Conservation (phyloP, 176 grass and related monocot genomes). For the Saccharum spontaneum region DNA sequence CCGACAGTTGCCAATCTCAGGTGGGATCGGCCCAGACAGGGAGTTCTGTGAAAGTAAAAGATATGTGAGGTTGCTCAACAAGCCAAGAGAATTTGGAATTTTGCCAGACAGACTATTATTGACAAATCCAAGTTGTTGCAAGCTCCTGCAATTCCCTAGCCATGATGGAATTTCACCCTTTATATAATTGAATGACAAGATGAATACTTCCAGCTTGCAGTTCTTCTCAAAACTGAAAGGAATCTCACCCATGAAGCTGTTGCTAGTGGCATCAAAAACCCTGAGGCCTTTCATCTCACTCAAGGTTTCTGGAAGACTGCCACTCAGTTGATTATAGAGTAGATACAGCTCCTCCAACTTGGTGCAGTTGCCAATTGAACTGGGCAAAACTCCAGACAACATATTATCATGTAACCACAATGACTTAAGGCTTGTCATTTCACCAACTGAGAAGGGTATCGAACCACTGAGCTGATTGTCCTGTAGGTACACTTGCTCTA, state of each 20-base stretch:
- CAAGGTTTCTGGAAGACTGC: slow-evolving; percentile 56
- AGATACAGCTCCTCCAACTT: slow-evolving; percentile 62
- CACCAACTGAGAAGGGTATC: slow-evolving; percentile 41
- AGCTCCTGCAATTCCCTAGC: slow-evolving; percentile 61
- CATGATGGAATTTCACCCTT: slow-evolving; percentile 49
- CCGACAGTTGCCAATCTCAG: slow-evolving; percentile 55
- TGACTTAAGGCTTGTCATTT: slow-evolving; percentile 34
- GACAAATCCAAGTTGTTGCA: slow-evolving; percentile 40
- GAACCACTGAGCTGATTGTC: slow-evolving; percentile 53
- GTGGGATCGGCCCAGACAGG: slow-evolving; percentile 62
- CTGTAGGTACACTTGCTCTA: slow-evolving; percentile 54
- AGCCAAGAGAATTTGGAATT: slow-evolving; percentile 56
- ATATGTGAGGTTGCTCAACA: slow-evolving; percentile 49
- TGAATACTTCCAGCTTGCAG: slow-evolving; percentile 58
- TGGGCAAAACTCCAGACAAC: slow-evolving; percentile 56
- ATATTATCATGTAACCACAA: slow-evolving; percentile 54
- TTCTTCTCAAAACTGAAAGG: slow-evolving; percentile 43
- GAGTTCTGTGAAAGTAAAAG: slow-evolving; percentile 67
- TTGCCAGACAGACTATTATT: slow-evolving; percentile 53
- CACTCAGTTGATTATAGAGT: slow-evolving; percentile 56
- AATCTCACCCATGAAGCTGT: slow-evolving; percentile 56
- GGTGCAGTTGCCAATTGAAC: slow-evolving; percentile 67
- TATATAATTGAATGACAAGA: slow-evolving; percentile 58
- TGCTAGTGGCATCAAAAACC: slow-evolving; percentile 40
- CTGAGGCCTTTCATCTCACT: slow-evolving; percentile 44